These are phyloP conservation scores for Colletotrichum destructivum DNA, from an alignment of 2,329 filamentous ascomycete species.

Conservation along the genomic window DNA sequence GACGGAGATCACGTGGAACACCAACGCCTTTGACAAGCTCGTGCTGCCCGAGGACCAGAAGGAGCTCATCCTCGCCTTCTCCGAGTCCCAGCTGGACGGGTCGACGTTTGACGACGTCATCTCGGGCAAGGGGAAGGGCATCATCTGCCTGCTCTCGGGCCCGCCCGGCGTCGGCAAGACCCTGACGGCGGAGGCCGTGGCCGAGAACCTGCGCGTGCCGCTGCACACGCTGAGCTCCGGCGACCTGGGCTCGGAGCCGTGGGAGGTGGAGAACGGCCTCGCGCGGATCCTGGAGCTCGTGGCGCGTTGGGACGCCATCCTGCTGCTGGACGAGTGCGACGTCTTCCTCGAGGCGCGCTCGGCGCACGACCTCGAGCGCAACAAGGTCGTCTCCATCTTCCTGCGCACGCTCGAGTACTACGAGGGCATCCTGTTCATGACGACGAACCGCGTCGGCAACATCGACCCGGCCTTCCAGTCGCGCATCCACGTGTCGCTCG, in stretches of 20 bases:
- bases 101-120: conserved; percentile 67
- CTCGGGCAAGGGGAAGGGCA: conserved; percentile 65
- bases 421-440: conserved; percentile 64
- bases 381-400: conserved; percentile 56
- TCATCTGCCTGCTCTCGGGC: conserved; percentile 65
- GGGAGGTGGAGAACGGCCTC: conserved; percentile 75
- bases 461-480: conserved; percentile 65
- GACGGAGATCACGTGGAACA: conserved; percentile 63
- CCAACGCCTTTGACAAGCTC: conserved; percentile 63
- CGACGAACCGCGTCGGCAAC: conserved; percentile 61
- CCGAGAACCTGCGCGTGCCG: conserved; percentile 64
- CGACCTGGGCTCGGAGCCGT: conserved; percentile 78
- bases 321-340: conserved; percentile 59
- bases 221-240: conserved; percentile 72
- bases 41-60: conserved; percentile 66
- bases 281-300: conserved; percentile 73
- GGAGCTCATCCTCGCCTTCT: conserved; percentile 66
- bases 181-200: conserved; percentile 64
- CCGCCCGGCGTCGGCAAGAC: conserved; percentile 67
- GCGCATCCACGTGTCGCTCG: conserved; percentile 64
- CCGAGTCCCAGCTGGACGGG: conserved; percentile 62
- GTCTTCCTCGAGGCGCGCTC: conserved; percentile 59
- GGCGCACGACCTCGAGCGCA: conserved; percentile 52
- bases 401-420: conserved; percentile 64
- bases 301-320: conserved; percentile 62